Base-by-base conservation (phyloP, 495 filamentous ascomycete genomes). In the Aspergillus baeticus region DNA sequence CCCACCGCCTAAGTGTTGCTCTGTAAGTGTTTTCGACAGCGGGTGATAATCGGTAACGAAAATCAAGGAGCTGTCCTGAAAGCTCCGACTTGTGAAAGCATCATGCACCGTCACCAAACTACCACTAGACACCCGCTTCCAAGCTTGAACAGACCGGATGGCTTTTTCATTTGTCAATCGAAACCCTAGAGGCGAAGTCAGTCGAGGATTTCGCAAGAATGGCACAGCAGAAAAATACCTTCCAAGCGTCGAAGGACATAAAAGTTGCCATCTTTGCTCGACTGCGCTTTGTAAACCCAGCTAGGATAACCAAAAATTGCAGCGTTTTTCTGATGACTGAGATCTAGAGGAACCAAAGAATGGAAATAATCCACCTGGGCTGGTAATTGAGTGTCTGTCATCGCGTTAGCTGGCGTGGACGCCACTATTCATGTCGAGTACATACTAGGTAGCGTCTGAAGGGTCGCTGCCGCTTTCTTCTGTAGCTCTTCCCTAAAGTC, bases 201-300 rank as follows among this genome's bases (percentile, higher is more conserved):
- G 18, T 22, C 14, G 14, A 29, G 14, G 5, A 42, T n/a, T 14
- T 5, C 4, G 18, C 44, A 46, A 22, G 44, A 56, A 51, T 29
- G 59, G 2, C 70, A 72, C 42, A 2, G 38, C 10, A n/a, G 11
- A 8, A 14, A 10, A 55, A 37, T 71, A 83, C 81, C 91, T 83
- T 96, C 92, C 36, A 98, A 80, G 60, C 94, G 78, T 58, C 94
- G 83, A 36, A 98, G 77, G 48, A 85, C 87, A 70, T 96, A 98
- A 10, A 84, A 83, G 52, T 86, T 85, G 2, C 91, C 95, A 72
- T 92, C 92, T 62, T 89, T 90, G 62, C 81, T 87, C 2, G 89
- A 95, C 51, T 87, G 84, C n/a, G 92, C 94, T 71, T 98, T 98
- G 74, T 96, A 98, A 0, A 96, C 82, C 89, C 91, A 97, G 66